Evolutionary conservation across 495 filamentous ascomycete species (phyloP), one percentile per base, ranked within the genome.

Genomic region (Coniosporium apollinis): DNA sequence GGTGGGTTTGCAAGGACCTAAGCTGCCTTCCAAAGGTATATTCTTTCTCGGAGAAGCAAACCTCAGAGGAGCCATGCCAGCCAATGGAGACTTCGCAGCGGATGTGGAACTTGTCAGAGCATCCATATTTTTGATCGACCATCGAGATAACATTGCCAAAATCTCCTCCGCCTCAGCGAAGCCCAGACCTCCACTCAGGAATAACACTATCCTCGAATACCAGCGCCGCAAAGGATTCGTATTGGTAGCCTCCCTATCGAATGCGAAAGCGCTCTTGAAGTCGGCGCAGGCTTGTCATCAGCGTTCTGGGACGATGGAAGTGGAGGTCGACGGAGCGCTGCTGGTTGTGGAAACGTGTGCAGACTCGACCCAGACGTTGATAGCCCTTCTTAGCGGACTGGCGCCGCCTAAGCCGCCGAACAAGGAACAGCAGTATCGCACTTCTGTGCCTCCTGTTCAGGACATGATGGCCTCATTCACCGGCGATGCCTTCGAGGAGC

Each of bases 291-390:
- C 54, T 16, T 59, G 57, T 26, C 59, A 62, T 0, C 64, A 70
- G 19, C 70, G 64, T 0, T 61, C 68, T 8, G 73, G 75, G 37
- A 71, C 71, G 22, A 52, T 92, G 7, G 82, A 89, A 45, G 67
- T 93, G 2, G 81, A 93, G 41, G 45, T 94, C 6, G 70, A 68
- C 28, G 82, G 91, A 50, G 79, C 89, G 49, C 63, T 99, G 2
- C 63, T 96, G 19, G 74, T 99, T 16, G 62, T 99, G 11, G 91
- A 99, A 51, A 82, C 84, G 3, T 96, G 91, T 50, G 89, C 91
- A 11, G 91, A 99, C 55, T 96, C 91, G 7, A 96, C 89, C 0
- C 84, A 93, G 47, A 96, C 91, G 0, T 67, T 99, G 2, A 74
- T 91, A 33, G 72, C 66, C 11, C 69, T 89, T 38, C 51, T 89